Conservation (phyloP, 371 early-diverging fungal genomes). For the Circinella umbellata region DNA sequence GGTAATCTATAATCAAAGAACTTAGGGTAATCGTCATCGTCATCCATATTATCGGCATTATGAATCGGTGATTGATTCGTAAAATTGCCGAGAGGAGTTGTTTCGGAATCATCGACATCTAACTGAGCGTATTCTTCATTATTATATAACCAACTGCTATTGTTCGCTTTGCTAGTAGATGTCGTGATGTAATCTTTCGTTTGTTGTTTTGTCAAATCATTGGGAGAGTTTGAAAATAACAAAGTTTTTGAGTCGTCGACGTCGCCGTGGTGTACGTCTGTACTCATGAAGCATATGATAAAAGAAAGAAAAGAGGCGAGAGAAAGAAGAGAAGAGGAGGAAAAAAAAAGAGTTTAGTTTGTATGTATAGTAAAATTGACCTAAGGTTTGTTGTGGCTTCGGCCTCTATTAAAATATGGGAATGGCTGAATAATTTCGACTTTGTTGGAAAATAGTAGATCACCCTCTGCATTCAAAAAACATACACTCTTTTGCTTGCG, state of each 20-base stretch:
- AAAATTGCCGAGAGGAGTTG: slow-evolving; percentile 16
- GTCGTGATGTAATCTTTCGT: slow-evolving; percentile 2
- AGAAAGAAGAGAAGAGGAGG: no score
- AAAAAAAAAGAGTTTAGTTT: no score
- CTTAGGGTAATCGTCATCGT: slow-evolving; percentile 26
- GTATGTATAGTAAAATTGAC: no score
- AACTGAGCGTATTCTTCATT: slow-evolving; percentile 33
- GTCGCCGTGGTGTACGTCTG: slow-evolving; percentile 8
- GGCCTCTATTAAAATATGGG: no score
- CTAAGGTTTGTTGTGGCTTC: no score
- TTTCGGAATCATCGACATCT: slow-evolving; percentile 43
- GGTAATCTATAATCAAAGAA: slow-evolving; percentile 33
- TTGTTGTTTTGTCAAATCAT: not conserved
- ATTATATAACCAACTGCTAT: not conserved
- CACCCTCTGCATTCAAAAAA: no score
- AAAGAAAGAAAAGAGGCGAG: not conserved
- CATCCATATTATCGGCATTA: slow-evolving; percentile 22
- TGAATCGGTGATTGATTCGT: not conserved
- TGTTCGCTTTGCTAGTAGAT: not conserved
- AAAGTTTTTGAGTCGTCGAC: slow-evolving; percentile 4
- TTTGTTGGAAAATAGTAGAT: no score
- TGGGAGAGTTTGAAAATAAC: not conserved
- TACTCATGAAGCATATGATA: slow-evolving; percentile 5
- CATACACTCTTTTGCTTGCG: no score
- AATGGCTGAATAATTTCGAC: no score